Base-by-base conservation (phyloP, 805 yeast genomes). In the Pichia pseudocactophila region DNA sequence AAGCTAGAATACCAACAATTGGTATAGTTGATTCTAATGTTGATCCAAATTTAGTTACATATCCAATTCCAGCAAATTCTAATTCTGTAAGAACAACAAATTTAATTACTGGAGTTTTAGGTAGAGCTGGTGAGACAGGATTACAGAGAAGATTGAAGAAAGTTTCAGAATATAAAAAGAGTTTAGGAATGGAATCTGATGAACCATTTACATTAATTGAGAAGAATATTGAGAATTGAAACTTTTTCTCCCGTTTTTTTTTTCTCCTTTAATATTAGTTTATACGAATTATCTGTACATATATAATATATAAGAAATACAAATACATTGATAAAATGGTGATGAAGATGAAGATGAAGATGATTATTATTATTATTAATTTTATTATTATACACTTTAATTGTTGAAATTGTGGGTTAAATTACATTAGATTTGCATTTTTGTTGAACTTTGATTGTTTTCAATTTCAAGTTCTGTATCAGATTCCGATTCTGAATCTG, bases 41-140 rank as follows among this genome's bases (percentile, higher is more conserved):
- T 59, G 96, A 92, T 58, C 95, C 97, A 8, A 75, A 84, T 13
- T 66, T 82, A 52, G 84, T 90, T 41, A 87, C 96, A 2, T 92
- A 92, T 58, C 95, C 97, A 40, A 84, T 92, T 51, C 97, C 97
- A 15, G 95, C 95, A 49, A 92, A 92, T 59, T 97, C 92, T 61
- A 97, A 89, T 60, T 82, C 95, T 7, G 66, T 78, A 45, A 76
- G 98, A 61, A 75, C 95, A 7, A 78, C 82, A 9, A 81, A 85
- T 49, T 68, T 92, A 50, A 73, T 92, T 52, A 66, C 78, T 42
- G 97, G 97, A 45, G 80, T 89, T 16, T 70, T 92, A 47, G 80
- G 92, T 18, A 80, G 74, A 56, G 89, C 97, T 13, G 97, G 92
- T 25, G 80, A 82, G 59, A 71, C 70, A 39, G 98, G 98, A 33